phyloP scores from a whole-genome alignment of 1,139 yeast genomes.

The Hyphopichia khmerensis region DNA sequence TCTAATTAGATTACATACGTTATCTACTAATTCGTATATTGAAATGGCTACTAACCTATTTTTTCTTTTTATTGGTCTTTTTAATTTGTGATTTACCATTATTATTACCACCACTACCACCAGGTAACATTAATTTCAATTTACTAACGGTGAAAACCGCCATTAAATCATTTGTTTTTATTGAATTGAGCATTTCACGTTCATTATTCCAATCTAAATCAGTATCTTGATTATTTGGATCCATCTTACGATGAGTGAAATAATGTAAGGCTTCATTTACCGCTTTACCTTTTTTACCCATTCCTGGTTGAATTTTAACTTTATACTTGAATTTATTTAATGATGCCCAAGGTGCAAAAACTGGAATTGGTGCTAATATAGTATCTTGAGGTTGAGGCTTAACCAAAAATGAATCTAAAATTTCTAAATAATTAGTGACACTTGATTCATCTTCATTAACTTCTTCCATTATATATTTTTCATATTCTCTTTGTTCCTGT shows the following conservation, averaged over 20 bases:
- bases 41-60: not conserved
- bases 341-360: conserved; percentile 92
- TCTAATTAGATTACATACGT: too few species aligned
- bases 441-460: conserved; percentile 34
- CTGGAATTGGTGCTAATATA: conserved; percentile 67
- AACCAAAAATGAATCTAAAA: conserved; percentile 38
- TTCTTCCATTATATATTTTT: conserved; percentile 42
- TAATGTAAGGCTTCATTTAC: conserved; percentile 64
- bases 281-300: conserved; percentile 85
- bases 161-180: conserved; percentile 53
- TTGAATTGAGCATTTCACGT: conserved; percentile 52
- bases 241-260: conserved; percentile 58
- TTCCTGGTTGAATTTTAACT: conserved; percentile 84
- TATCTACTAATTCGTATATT: too few species aligned
- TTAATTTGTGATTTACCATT: not conserved
- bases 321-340: conserved; percentile 75
- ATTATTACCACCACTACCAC: conserved; percentile 11
- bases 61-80: not conserved
- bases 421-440: conserved; percentile 33
- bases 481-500: conserved; percentile 51
- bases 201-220: conserved; percentile 73
- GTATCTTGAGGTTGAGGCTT: conserved; percentile 46
- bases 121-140: conserved; percentile 39
- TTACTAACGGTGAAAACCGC: conserved; percentile 41
- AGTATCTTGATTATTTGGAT: conserved; percentile 46